Evolutionary conservation across 495 filamentous ascomycete genomes (phyloP), one percentile per base, ranked within the genome.

Genomic region (Beverwykella pulmonaria): DNA sequence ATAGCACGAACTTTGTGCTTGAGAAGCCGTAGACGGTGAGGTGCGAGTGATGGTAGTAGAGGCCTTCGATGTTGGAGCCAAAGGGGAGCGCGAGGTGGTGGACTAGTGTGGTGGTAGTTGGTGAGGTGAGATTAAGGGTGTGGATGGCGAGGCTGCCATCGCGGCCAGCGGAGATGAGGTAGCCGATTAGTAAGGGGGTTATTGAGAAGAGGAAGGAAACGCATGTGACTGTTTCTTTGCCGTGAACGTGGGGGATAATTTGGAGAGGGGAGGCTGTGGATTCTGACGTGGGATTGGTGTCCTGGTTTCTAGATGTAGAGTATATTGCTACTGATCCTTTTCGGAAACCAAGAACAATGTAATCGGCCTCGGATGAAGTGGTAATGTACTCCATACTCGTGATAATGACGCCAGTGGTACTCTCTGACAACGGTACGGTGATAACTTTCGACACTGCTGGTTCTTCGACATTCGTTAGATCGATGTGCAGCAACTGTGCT

Each of bases 11-110:
- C 34, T 84, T 77, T 53, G 85, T 90, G 59, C 89, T 85, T 25
- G 82, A 84, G 75, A 97, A 98, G 14, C 94, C 94, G 76, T 88
- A 90, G 25, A 96, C 71, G 57, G 91, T 79, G 1, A 97, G 79
- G 30, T 89, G 14, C 59, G 69, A 0, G 23, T 75, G 55, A 53
- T 83, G 75, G 63, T 92, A 82, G 73, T 85, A 87, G 0, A 86
- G 82, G 1, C 86, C 84, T 70, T 92, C 88, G 26, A 97, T 82
- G 64, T 87, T 83, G 29, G 85, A 84, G 0, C 85, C 86, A 23
- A 92, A 82, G 0, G 88, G 84, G 9, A 86, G 84, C n/a, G 71
- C 67, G 10, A 81, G 76, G n/a, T 77, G 75, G 71, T 90, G 84
- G 17, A 88, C 68, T 0, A 87, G 60, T 2, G 62, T 59, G 5